Conservation (phyloP, 352 stramenopile genomes). For the Pythium volutum region DNA sequence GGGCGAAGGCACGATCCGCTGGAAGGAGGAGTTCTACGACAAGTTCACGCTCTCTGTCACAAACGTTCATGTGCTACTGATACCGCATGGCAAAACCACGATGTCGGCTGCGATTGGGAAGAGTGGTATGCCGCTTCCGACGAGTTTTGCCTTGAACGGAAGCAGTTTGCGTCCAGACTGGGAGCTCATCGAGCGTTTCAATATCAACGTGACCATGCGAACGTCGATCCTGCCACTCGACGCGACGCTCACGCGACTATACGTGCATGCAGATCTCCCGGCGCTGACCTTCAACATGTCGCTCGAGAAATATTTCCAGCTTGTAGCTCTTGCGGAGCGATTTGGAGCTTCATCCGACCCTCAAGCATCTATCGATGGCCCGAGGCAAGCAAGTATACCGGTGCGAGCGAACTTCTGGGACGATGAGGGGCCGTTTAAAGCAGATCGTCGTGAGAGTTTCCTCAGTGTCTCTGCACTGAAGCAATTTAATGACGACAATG, state of each 20-base stretch:
- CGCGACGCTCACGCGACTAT: slow-evolving; percentile 77
- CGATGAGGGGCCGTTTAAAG: slow-evolving; percentile 26
- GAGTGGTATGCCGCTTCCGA: slow-evolving; percentile 5
- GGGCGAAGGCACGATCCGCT: slow-evolving; percentile 79
- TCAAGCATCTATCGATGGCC: neutral
- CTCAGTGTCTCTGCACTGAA: slow-evolving; percentile 53
- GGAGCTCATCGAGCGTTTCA: slow-evolving; percentile 82
- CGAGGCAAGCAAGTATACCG: neutral
- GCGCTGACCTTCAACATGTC: slow-evolving; percentile 84
- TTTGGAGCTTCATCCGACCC: slow-evolving; percentile 31
- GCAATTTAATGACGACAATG: slow-evolving; percentile 43
- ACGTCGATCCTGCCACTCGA: slow-evolving; percentile 85
- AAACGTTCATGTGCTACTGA: slow-evolving; percentile 80
- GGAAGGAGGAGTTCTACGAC: slow-evolving; percentile 91
- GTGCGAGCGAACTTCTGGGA: slow-evolving; percentile 25
- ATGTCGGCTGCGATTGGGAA: neutral
- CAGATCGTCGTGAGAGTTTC: slow-evolving; percentile 32
- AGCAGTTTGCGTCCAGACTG: slow-evolving; percentile 51
- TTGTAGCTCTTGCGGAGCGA: slow-evolving; percentile 52
- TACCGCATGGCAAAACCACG: slow-evolving; percentile 49
- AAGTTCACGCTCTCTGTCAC: slow-evolving; percentile 84
- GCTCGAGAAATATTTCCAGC: slow-evolving; percentile 79
- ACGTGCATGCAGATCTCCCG: slow-evolving; percentile 80
- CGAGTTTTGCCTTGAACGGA: slow-evolving; percentile 10
- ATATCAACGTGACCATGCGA: slow-evolving; percentile 82